phyloP scores from a whole-genome alignment of 352 stramenopile genomes.

The Globisporangium nagaii region DNA sequence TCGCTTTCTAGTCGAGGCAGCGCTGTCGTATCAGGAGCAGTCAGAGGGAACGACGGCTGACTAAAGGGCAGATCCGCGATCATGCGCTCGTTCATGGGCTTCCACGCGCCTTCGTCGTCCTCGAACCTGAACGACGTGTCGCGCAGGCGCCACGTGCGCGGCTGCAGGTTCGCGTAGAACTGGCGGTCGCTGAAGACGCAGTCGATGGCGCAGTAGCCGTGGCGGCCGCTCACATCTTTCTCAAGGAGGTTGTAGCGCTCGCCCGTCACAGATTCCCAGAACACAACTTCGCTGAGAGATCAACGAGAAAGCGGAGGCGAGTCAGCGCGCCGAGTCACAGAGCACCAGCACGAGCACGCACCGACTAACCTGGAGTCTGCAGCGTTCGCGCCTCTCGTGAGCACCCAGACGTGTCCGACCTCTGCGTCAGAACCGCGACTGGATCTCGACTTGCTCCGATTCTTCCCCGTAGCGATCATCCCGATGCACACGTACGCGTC shows the following conservation, averaged over 20 bases:
- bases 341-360: too few species aligned
- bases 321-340: not conserved
- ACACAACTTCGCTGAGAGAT: conserved; percentile 23
- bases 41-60: conserved; percentile 21
- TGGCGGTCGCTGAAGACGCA: conserved; percentile 75
- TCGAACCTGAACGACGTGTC: conserved; percentile 56
- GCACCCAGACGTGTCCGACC: conserved; percentile 74
- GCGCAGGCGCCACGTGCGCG: conserved; percentile 31
- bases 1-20: conserved; percentile 35
- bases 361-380: conserved; percentile 14
- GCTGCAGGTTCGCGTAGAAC: conserved; percentile 79
- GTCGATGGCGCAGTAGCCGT: conserved; percentile 66
- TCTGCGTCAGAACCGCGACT: conserved; percentile 16
- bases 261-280: conserved; percentile 76
- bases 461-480: conserved; percentile 40
- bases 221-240: conserved; percentile 11
- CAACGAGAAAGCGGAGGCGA: too few species aligned
- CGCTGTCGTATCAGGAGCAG: conserved; percentile 21
- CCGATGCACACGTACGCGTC: conserved; percentile 87
- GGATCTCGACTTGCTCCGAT: conserved; percentile 8
- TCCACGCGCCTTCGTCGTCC: conserved; percentile 49
- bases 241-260: conserved; percentile 35
- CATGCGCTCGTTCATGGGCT: conserved; percentile 40
- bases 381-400: conserved; percentile 33
- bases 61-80: conserved; percentile 40